Evolutionary conservation across 306 rosid species (phyloP).

Genomic region (Trifolium subterraneum): DNA sequence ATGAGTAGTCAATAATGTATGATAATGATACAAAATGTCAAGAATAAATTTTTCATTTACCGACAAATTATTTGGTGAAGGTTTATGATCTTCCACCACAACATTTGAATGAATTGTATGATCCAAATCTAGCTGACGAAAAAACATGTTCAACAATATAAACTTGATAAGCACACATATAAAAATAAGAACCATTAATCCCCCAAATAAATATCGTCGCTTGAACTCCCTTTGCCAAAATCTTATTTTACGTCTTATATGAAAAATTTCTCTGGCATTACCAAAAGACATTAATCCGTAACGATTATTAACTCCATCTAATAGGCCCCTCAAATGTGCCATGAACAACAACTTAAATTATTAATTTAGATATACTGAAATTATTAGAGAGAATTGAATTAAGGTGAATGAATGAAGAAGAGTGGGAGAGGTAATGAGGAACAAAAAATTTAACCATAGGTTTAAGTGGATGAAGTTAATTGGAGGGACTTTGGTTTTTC

Average conservation of each 20-base stretch:
- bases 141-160: constrained; percentile 48
- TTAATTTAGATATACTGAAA: background rate
- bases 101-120: constrained; percentile 10
- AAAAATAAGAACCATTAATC: constrained; percentile 48
- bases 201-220: constrained; percentile 36
- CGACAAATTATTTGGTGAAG: constrained; percentile 33
- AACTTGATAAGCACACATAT: constrained; percentile 51
- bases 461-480: constrained; percentile 28
- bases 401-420: background rate
- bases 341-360: constrained; percentile 30
- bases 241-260: constrained; percentile 33
- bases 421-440: constrained; percentile 14
- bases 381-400: background rate
- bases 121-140: constrained; percentile 34
- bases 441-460: constrained; percentile 20
- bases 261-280: background rate
- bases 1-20: too few species aligned
- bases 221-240: constrained; percentile 30
- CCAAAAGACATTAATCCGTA: constrained; percentile 35
- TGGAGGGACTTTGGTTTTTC: constrained; percentile 7
- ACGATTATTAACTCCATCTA: constrained; percentile 44
- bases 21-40: background rate
- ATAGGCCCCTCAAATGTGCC: constrained; percentile 46
- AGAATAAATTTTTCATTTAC: constrained; percentile 40
- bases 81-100: background rate